A percentile compares a stretch with the other conserved stretches of the same genome.
phyloP scores from a whole-genome alignment of 169 alveolate genomes.

The Eimeria acervulina region DNA sequence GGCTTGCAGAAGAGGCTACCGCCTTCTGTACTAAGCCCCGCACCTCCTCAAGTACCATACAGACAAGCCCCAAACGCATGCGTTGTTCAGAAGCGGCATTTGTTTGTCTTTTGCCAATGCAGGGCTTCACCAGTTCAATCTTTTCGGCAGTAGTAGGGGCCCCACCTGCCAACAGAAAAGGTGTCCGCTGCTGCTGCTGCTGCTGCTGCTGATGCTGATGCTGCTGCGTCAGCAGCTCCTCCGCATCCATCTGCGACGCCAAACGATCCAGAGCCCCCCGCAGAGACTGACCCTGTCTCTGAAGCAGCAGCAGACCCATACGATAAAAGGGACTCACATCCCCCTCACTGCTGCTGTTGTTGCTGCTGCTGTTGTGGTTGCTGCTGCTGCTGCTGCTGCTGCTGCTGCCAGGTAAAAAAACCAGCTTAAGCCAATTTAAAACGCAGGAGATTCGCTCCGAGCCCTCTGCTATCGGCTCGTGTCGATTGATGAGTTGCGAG shows the following conservation, averaged over 20 bases:
- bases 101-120: not conserved
- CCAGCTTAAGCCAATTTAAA: slow-evolving; percentile 36
- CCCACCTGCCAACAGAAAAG: not conserved
- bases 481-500: slow-evolving; percentile 42
- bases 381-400: slow-evolving; percentile 28
- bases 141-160: slow-evolving; percentile 63
- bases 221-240: slow-evolving; percentile 38
- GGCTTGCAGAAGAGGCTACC: not conserved
- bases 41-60: slow-evolving; percentile 40
- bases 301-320: slow-evolving; percentile 57
- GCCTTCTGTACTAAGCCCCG: slow-evolving; percentile 19
- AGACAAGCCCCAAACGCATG: slow-evolving; percentile 26
- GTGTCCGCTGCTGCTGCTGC: not conserved
- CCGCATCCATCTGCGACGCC: slow-evolving; percentile 58
- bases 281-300: not conserved
- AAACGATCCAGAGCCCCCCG: slow-evolving; percentile 48
- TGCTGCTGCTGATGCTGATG: not conserved
- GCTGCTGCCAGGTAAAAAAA: slow-evolving; percentile 14
- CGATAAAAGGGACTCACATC: not conserved
- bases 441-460: slow-evolving; percentile 45
- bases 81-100: slow-evolving; percentile 39
- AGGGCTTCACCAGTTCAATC: slow-evolving; percentile 27
- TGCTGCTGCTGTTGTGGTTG: not conserved
- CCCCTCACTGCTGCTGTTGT: slow-evolving; percentile 1
- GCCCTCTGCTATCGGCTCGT: slow-evolving; percentile 60